phyloP scores from a whole-genome alignment of 1,284 basidiomycete species.

The Apiotrichum domesticum region DNA sequence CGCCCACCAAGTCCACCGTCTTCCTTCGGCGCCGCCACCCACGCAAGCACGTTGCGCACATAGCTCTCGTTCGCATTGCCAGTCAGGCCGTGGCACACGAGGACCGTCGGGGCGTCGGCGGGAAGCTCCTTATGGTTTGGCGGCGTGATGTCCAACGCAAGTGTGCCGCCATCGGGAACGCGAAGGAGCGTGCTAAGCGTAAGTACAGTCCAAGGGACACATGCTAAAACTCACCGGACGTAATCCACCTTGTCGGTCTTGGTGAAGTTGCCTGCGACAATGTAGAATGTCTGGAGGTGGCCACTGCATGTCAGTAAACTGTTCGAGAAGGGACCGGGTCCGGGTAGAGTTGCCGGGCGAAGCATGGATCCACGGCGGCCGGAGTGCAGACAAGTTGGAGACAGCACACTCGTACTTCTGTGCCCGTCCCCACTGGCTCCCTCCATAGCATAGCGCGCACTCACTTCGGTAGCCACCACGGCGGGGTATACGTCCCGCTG shows the following conservation, averaged over 20 bases:
- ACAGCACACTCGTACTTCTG: no score
- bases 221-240: conserved; percentile 52
- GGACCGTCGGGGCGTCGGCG: conserved; percentile 69
- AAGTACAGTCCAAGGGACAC: conserved; percentile 6
- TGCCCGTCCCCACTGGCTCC: no score
- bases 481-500: conserved; percentile 41
- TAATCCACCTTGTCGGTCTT: conserved; percentile 65
- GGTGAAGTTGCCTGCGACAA: conserved; percentile 56
- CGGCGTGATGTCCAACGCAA: conserved; percentile 52
- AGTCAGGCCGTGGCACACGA: conserved; percentile 72
- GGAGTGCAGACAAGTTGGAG: no score
- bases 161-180: conserved; percentile 62
- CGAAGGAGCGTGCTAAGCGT: conserved; percentile 54
- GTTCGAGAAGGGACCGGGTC: no score
- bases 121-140: conserved; percentile 51
- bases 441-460: conserved; percentile 3
- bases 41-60: conserved; percentile 69
- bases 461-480: conserved; percentile 47
- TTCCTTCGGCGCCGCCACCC: conserved; percentile 57
- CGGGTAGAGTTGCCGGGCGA: no score
- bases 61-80: conserved; percentile 88
- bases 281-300: conserved; percentile 49
- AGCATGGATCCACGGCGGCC: no score
- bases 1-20: conserved; percentile 79
- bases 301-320: conserved; percentile 28